Evolutionary conservation across 495 filamentous ascomycete genomes (phyloP), one percentile per base, ranked within the genome.

Genomic region (Penicillium cinerascens): DNA sequence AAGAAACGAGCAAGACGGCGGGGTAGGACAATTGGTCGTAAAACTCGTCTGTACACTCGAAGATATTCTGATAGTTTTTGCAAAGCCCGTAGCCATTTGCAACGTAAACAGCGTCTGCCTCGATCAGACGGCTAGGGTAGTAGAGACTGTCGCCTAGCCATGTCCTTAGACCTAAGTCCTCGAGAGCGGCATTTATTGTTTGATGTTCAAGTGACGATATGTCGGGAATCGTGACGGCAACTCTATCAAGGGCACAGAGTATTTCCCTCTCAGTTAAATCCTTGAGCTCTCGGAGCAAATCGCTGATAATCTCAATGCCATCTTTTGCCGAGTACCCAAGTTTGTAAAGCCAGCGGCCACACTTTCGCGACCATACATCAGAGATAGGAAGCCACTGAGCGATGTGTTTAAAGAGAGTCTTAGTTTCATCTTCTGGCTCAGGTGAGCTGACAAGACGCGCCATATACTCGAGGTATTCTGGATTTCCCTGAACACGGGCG

Each of bases 381-480:
- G 40, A 48, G 16, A 44, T 38, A 26, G 26, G 47, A 11, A 43
- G 33, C 21, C 6, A 39, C 3, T 27, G 42, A 43, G 42, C 13
- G 25, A 38, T 42, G 29, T n/a, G 3, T 5, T 33, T 6, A 16
- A 17, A 33, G 21, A 47, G 39, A 42, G 26, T 42, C 22, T 42
- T 48, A n/a, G n/a, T 44, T 20, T 10, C n/a, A 39, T 20, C 6
- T 6, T 36, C 0, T 27, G 47, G 43, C 43, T 50, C 41, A 22
- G 42, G 18, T 37, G 7, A 18, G 13, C n/a, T 27, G 22, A 42
- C 18, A 25, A 58, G 55, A 21, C 51, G 56, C 27, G n/a, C 49
- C 51, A 59, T 54, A 37, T 54, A 51, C 22, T 59, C 47, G 13
- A 54, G 56, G 29, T 59, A 59, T 49, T 54, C 51, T 6, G 51